Evolutionary conservation across 768 basidiomycete species (phyloP), one percentile per base, ranked within the genome.

Genomic region (Albatrellus ellisii): DNA sequence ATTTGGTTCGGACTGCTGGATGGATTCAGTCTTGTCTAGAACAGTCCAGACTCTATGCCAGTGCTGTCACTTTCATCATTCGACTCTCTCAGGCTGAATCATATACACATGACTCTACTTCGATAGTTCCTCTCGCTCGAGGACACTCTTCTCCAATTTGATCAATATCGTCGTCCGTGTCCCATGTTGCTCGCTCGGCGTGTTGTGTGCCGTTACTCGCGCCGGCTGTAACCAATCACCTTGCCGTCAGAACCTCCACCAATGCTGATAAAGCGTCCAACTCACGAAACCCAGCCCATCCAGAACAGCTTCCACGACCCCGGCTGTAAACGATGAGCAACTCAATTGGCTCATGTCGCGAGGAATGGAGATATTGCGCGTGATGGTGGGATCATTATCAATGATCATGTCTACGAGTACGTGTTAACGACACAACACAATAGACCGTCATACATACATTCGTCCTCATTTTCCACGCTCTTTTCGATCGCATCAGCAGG

Each of bases 291-390:
- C 87, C 20, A 94, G 68, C 1, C 90, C 91, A 57, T 97, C 92
- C 48, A 97, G 67, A 12, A 94, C 88, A 9, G 92, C 95, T 62
- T 99, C 95, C 10, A 99, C 94, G 37, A 99, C 79, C 1, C 95
- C 95, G 9, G 95, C 95, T 0, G 90, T 89, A 56, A 94, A 85
- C 2, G 95, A 97, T n/a, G 90, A 95, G 56, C 91, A 97, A 53
- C 85, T 92, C 28, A 99, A 70, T 54, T 85, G 79, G 54, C 79
- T 86, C 76, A 99, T 79, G 56, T 99, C 95, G 52, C 77, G 77
- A 17, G 95, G 95, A 11, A 98, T 85, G 24, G 90, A 89, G 46
- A 99, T 88, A 50, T 88, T 72, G 45, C 88, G 78, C 48, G 95
- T 92, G 49, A 97, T 69, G 17, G 81, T 74, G 9, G 95, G 92